Evolutionary conservation across 345 rosid species (phyloP), one percentile per base, ranked within the genome.

Genomic region (Populus nigra): DNA sequence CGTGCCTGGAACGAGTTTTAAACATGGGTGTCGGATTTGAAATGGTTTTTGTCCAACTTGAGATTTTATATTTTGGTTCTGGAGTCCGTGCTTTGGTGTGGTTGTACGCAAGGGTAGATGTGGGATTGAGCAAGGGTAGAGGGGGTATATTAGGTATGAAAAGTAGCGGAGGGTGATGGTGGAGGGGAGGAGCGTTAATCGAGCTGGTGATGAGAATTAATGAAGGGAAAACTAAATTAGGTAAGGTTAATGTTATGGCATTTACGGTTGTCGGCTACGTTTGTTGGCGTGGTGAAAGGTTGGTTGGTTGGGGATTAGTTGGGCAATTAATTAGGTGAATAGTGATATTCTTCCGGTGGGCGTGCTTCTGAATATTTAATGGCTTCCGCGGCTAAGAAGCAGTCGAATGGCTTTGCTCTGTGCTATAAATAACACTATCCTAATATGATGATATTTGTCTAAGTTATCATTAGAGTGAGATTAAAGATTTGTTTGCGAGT

Each of bases 201-300:
- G 17, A 47, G 38, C 6, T 59, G 47, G 29, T 8, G 11, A 36
- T 16, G 63, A 49, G 70, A 50, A 13, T 74, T 57, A 73, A 79
- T 81, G 68, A 69, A 4, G 76, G 43, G 55, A 69, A 50, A 17
- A n/a, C 47, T 13, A 29, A 5, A 22, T 66, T 41, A 82, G 86
- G 76, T 1, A 29, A 20, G 18, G 5, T 39, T 45, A 65, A 27
- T 18, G 33, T 55, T 33, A 66, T 27, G 66, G 85, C 81, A 85
- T 72, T 84, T 74, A 82, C 57, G 35, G 36, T 7, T 68, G 88
- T 84, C 84, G 88, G 84, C 81, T 68, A 47, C 33, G 83, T 80
- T 84, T 73, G 89, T 84, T 79, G 82, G 80, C 7, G 10, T 13
- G 76, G 68, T 22, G 0, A 23, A n/a, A 62, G 41, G 69, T 11